Conservation (phyloP, 805 yeast genomes). For the Ogataea populi-albae region DNA sequence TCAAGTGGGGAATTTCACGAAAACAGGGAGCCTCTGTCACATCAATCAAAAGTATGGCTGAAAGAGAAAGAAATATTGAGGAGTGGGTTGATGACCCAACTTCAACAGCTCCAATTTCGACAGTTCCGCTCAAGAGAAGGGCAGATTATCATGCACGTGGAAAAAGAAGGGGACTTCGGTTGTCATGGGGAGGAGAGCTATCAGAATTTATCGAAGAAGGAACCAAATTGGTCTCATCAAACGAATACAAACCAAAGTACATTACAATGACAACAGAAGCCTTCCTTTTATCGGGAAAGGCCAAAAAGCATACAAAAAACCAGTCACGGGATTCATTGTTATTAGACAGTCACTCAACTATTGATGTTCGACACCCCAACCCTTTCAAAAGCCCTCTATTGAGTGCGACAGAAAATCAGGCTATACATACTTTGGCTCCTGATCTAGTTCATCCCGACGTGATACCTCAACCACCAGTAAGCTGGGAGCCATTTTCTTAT, state of each 20-base stretch:
- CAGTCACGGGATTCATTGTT: slow-evolving; percentile 15
- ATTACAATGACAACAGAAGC: slow-evolving; percentile 70
- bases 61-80: slow-evolving; percentile 68
- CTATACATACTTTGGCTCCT: slow-evolving; percentile 50
- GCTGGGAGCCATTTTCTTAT: slow-evolving; percentile 80
- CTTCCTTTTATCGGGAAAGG: slow-evolving; percentile 22
- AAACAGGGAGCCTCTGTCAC: slow-evolving; percentile 69
- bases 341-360: slow-evolving; percentile 10
- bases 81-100: slow-evolving; percentile 76
- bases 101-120: slow-evolving; percentile 48
- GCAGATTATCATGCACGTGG: slow-evolving; percentile 43
- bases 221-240: slow-evolving; percentile 1
- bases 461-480: slow-evolving; percentile 88
- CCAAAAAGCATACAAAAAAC: slow-evolving; percentile 10
- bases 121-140: slow-evolving; percentile 50
- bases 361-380: slow-evolving; percentile 35
- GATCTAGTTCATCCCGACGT: slow-evolving; percentile 69
- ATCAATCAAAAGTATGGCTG: slow-evolving; percentile 56
- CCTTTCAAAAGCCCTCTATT: slow-evolving; percentile 17
- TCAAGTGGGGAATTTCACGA: slow-evolving; percentile 77
- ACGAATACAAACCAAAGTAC: slow-evolving; percentile 41
- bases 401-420: slow-evolving; percentile 31
- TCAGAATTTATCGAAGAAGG: slow-evolving; percentile 27
- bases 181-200: slow-evolving; percentile 40
- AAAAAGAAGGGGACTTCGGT: slow-evolving; percentile 32